These are phyloP conservation scores for Hirsutella rhossiliensis DNA, from an alignment of 2,329 filamentous ascomycete genomes.

Conservation along the genomic window DNA sequence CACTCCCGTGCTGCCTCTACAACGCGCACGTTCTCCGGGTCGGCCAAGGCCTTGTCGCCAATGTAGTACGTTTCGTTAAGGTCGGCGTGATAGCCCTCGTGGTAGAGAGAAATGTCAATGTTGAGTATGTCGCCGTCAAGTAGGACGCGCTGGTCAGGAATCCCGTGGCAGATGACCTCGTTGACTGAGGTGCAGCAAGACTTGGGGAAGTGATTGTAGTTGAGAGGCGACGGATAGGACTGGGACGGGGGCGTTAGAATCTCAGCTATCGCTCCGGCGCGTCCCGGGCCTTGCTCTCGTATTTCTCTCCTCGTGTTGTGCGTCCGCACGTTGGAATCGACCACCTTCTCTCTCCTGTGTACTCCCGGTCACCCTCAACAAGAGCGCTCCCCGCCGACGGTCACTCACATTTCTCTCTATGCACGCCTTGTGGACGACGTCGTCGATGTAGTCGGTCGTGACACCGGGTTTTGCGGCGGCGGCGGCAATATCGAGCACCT, in stretches of 20 bases:
- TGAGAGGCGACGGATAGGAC: conserved; percentile 90
- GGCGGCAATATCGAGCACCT: conserved; percentile 87
- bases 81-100: conserved; percentile 90
- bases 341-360: too few species aligned
- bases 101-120: conserved; percentile 89
- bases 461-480: conserved; percentile 78
- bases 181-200: conserved; percentile 94
- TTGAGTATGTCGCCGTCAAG: conserved; percentile 94
- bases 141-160: conserved; percentile 79
- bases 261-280: neutral
- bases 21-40: conserved; percentile 79
- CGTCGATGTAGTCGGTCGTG: conserved; percentile 90
- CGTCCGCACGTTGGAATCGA: too few species aligned
- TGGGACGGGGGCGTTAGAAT: conserved; percentile 24
- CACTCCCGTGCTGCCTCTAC: conserved; percentile 85
- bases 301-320: too few species aligned
- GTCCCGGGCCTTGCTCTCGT: too few species aligned
- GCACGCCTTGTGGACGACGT: conserved; percentile 89
- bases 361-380: neutral
- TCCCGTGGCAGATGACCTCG: conserved; percentile 97
- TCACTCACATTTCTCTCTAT: conserved; percentile 73
- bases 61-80: conserved; percentile 99
- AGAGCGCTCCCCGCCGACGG: neutral
- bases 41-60: conserved; percentile 70
- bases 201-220: conserved; percentile 95